Conservation (phyloP, 2,329 filamentous ascomycete genomes). For the Venturia carpophila region DNA sequence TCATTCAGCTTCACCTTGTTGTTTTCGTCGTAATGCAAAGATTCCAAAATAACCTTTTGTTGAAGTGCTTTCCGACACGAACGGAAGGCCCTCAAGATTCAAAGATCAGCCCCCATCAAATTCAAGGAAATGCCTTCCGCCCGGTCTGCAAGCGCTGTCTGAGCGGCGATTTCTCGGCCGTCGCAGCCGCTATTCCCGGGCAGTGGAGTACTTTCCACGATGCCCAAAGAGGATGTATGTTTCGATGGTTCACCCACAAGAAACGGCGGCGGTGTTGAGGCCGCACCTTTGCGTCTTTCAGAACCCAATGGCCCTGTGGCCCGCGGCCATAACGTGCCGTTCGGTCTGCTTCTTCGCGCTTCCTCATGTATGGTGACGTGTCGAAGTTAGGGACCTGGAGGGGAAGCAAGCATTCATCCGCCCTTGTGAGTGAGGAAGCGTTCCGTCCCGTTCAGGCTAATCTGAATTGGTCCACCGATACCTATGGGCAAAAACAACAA, state of each 20-base stretch:
- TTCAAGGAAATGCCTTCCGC: not conserved
- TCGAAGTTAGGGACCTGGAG: not conserved
- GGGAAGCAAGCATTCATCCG: not conserved
- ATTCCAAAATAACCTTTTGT: not conserved
- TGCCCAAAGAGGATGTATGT: not conserved
- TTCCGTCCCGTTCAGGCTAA: not conserved
- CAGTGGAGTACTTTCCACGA: not conserved
- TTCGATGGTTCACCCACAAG: not conserved
- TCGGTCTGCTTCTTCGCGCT: not conserved
- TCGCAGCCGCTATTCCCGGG: not conserved
- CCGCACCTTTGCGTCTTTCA: not conserved
- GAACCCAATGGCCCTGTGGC: not conserved
- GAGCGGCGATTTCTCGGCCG: not conserved
- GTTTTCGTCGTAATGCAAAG: not conserved
- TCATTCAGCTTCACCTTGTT: not conserved
- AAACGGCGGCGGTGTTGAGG: not conserved
- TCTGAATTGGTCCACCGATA: not conserved
- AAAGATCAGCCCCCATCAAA: not conserved
- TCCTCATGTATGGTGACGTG: not conserved
- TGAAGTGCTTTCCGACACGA: not conserved
- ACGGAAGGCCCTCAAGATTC: not conserved
- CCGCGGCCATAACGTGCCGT: not conserved
- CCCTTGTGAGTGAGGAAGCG: not conserved
- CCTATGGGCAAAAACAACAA: not conserved
- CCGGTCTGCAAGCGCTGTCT: not conserved